phyloP scores from a whole-genome alignment of 768 basidiomycete species.

The Rhodotorula toruloides region DNA sequence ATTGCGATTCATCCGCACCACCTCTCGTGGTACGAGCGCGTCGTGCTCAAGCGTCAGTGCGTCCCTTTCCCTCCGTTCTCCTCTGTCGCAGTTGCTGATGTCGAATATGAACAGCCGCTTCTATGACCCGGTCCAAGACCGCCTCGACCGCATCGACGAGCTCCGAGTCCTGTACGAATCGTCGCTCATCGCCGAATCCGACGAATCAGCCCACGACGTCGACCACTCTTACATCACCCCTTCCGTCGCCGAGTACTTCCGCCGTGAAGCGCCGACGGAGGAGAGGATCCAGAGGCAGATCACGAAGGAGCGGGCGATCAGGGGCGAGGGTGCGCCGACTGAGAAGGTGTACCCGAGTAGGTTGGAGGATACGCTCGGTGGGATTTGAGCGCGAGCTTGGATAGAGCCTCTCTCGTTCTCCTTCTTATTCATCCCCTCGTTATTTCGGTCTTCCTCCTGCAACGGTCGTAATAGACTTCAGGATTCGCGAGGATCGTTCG shows the following conservation, averaged over 20 bases:
- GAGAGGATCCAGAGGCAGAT: slow-evolving; percentile 19
- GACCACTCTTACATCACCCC: slow-evolving; percentile 34
- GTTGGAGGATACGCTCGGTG: slow-evolving; percentile 23
- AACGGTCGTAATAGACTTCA: too few relatives aligned
- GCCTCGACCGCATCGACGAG: slow-evolving; percentile 46
- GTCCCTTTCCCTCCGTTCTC: too few relatives aligned
- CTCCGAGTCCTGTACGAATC: slow-evolving; percentile 45
- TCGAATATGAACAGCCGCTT: too few relatives aligned
- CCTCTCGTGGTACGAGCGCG: slow-evolving; percentile 46
- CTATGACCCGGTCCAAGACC: slow-evolving; percentile 47
- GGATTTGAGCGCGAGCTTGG: too few relatives aligned
- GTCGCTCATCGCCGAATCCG: slow-evolving; percentile 26
- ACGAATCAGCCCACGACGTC: slow-evolving; percentile 6
- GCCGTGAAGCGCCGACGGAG: slow-evolving; percentile 8
- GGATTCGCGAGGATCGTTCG: slow-evolving; percentile 32
- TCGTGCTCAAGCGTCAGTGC: slow-evolving; percentile 47
- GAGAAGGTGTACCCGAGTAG: slow-evolving; percentile 8
- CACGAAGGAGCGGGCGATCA: slow-evolving; percentile 29
- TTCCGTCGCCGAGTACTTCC: slow-evolving; percentile 32
- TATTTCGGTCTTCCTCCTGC: too few relatives aligned
- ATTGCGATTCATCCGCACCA: slow-evolving; percentile 50
- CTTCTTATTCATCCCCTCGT: too few relatives aligned
- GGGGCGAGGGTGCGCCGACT: slow-evolving; percentile 1
- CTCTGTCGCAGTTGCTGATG: too few relatives aligned
- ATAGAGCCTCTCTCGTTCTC: too few relatives aligned